These are phyloP conservation scores for Neohortaea acidophila DNA, from an alignment of 495 filamentous ascomycete genomes.

Conservation along the genomic window DNA sequence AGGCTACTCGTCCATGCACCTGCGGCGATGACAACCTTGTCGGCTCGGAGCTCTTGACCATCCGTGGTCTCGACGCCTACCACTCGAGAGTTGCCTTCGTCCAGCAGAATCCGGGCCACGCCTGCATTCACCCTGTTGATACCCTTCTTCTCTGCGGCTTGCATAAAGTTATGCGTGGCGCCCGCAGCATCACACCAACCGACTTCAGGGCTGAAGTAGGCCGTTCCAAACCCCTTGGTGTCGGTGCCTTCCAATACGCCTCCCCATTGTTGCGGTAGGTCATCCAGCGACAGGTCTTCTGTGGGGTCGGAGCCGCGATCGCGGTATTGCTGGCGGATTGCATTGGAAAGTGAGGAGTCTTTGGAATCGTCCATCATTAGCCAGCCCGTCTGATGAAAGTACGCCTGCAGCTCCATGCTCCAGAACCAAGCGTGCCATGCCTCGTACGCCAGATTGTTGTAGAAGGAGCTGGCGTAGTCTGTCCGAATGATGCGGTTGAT, in stretches of 20 bases:
- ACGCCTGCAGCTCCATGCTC: conserved; percentile 22
- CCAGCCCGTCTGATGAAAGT: conserved; percentile 3
- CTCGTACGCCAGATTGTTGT: conserved; percentile 44
- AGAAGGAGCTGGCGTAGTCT: conserved; percentile 45
- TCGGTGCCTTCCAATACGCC: conserved; percentile 35
- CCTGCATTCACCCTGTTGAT: conserved; percentile 37
- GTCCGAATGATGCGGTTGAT: conserved; percentile 54
- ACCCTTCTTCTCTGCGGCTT: conserved; percentile 39
- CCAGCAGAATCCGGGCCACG: conserved; percentile 17
- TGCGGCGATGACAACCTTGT: conserved; percentile 6
- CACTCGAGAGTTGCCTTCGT: background rate
- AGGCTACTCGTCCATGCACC: conserved; percentile 11
- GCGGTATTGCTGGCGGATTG: conserved; percentile 35
- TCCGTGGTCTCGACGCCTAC: background rate
- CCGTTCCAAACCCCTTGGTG: conserved; percentile 34
- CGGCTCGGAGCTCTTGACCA: conserved; percentile 4
- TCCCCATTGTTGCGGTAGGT: conserved; percentile 31
- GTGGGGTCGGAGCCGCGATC: conserved; percentile 29
- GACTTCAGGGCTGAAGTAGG: conserved; percentile 36
- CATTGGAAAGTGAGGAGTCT: conserved; percentile 28
- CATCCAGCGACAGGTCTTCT: conserved; percentile 28
- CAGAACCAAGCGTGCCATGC: conserved; percentile 37
- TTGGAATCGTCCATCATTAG: conserved; percentile 33
- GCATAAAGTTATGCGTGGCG: conserved; percentile 15
- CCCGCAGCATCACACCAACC: conserved; percentile 31